phyloP scores from a whole-genome alignment of 2,329 filamentous ascomycete genomes.

The Aspergillus glaucus region DNA sequence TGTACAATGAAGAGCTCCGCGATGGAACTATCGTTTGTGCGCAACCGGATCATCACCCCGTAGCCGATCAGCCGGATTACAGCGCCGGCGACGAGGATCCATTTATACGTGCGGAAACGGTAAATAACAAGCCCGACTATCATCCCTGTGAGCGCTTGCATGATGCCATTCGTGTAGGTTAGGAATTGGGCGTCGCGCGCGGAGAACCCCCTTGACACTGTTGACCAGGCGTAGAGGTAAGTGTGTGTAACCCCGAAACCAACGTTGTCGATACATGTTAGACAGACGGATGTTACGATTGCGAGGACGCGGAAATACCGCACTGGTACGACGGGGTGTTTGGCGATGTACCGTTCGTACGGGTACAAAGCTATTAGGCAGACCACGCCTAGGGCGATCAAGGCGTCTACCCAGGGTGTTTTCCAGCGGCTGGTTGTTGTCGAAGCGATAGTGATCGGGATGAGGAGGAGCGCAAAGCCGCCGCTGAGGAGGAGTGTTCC shows the following conservation, averaged over 20 bases:
- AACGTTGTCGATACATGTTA: slow-evolving; percentile 39
- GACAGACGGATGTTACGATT: slow-evolving; percentile 37
- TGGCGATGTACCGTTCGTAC: slow-evolving; percentile 44
- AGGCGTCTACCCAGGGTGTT: slow-evolving; percentile 40
- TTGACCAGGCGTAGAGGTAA: slow-evolving; percentile 45
- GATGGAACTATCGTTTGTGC: slow-evolving; percentile 36
- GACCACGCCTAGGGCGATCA: slow-evolving; percentile 40
- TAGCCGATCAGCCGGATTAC: slow-evolving; percentile 44
- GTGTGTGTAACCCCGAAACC: slow-evolving; percentile 43
- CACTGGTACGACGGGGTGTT: slow-evolving; percentile 42
- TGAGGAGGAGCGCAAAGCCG: slow-evolving; percentile 44
- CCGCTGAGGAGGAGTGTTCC: slow-evolving; percentile 44
- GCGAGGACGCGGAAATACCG: slow-evolving; percentile 41
- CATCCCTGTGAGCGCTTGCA: slow-evolving; percentile 40
- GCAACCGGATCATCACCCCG: slow-evolving; percentile 46
- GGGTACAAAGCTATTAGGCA: slow-evolving; percentile 40
- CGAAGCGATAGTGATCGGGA: slow-evolving; percentile 44
- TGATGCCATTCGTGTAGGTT: slow-evolving; percentile 34
- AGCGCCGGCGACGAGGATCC: slow-evolving; percentile 38
- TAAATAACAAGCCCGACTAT: slow-evolving; percentile 39
- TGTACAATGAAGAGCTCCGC: slow-evolving; percentile 46
- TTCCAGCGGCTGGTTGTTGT: slow-evolving; percentile 38
- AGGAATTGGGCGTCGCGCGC: slow-evolving; percentile 41
- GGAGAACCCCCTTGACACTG: slow-evolving; percentile 38
- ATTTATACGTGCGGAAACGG: slow-evolving; percentile 42